These are phyloP conservation scores for Echites panduratus DNA, from an alignment of 257 asterid species.

Conservation along the genomic window DNA sequence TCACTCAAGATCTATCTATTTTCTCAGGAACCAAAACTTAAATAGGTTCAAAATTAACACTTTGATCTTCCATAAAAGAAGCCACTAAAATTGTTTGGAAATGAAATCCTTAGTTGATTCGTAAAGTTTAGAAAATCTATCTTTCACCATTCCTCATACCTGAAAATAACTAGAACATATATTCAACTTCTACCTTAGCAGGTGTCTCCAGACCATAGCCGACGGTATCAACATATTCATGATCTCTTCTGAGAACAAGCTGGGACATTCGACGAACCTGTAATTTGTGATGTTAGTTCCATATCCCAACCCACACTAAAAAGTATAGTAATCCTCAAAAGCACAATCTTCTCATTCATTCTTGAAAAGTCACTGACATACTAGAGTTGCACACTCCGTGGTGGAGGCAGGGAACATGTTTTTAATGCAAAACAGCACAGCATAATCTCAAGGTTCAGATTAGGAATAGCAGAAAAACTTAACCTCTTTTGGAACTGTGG, in stretches of 20 bases:
- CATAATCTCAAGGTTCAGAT: slow-evolving; percentile 1
- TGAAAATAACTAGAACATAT: not conserved
- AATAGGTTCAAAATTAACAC: not conserved
- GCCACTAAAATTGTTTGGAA: not conserved
- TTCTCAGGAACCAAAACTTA: not conserved
- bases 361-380: not conserved
- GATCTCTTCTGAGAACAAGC: slow-evolving; percentile 78
- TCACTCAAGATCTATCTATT: not conserved
- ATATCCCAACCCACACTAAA: slow-evolving; percentile 12
- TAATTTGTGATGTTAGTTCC: slow-evolving; percentile 16
- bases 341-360: not conserved
- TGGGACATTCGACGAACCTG: slow-evolving; percentile 94
- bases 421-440: not conserved
- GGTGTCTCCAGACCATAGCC: slow-evolving; percentile 73
- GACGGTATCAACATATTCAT: slow-evolving; percentile 67
- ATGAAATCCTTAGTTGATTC: not conserved
- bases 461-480: not conserved
- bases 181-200: slow-evolving; percentile 42
- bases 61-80: not conserved
- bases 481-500: slow-evolving; percentile 92
- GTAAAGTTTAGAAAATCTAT: not conserved
- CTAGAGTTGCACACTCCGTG: not conserved
- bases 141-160: not conserved
- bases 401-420: not conserved
- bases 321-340: not conserved